These are phyloP conservation scores for Lactuca saligna DNA, from an alignment of 129 eudicot genomes.

Conservation along the genomic window DNA sequence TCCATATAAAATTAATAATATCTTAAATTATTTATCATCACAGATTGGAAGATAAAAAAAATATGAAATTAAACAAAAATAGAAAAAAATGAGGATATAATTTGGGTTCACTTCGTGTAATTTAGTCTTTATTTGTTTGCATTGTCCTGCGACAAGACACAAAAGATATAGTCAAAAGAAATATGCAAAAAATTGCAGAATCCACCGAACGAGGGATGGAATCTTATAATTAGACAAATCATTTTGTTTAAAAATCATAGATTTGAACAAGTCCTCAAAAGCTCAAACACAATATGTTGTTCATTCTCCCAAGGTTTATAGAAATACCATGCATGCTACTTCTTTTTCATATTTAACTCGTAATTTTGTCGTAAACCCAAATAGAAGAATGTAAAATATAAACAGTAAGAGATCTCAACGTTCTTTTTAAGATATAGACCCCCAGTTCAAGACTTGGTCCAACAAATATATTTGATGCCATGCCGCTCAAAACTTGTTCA, in stretches of 20 bases:
- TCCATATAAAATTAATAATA: too few relatives aligned
- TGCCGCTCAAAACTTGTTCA: slow-evolving; percentile 16
- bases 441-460: slow-evolving; percentile 15
- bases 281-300: not conserved
- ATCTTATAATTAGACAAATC: slow-evolving; percentile 10
- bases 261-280: slow-evolving; percentile 8
- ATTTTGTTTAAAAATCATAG: not conserved
- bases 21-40: too few relatives aligned
- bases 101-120: too few relatives aligned
- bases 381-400: not conserved
- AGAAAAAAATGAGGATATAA: too few relatives aligned
- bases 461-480: slow-evolving; percentile 6
- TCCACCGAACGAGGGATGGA: slow-evolving; percentile 17
- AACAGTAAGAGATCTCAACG: slow-evolving; percentile 6
- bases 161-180: slow-evolving; percentile 4
- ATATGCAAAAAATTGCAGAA: not conserved
- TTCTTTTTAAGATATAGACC: not conserved
- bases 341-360: not conserved
- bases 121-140: too few relatives aligned
- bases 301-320: not conserved
- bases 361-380: slow-evolving; percentile 4
- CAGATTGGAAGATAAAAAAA: too few relatives aligned
- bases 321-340: not conserved
- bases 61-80: too few relatives aligned
- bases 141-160: too few relatives aligned